These are phyloP conservation scores for Cercospora beticola DNA, from an alignment of 2,329 filamentous ascomycete genomes.

Conservation along the genomic window DNA sequence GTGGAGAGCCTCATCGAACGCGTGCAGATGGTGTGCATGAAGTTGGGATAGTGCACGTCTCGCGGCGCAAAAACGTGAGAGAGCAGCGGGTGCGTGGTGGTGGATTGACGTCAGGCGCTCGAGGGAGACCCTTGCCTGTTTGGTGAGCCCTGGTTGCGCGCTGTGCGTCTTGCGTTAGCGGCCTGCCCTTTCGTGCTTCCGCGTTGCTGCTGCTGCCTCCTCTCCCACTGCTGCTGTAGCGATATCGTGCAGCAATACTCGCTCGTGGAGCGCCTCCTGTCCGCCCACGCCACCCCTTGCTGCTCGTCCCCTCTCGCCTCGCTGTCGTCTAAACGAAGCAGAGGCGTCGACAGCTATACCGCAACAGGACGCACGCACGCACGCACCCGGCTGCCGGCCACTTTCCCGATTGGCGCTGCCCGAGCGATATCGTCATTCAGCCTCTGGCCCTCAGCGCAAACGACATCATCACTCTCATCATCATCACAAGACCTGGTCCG, in stretches of 20 bases:
- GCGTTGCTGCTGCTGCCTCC: background rate
- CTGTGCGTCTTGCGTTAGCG: background rate
- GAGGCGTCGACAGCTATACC: background rate
- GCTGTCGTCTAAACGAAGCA: background rate
- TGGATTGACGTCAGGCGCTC: background rate
- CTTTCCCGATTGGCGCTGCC: background rate
- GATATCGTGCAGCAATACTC: background rate
- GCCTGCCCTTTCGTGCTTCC: background rate
- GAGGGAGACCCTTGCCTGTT: background rate
- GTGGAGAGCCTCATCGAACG: conserved; percentile 5
- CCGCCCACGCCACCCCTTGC: background rate
- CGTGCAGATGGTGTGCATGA: conserved; percentile 1
- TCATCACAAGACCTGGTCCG: background rate
- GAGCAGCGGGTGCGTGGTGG: background rate
- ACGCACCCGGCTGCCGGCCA: background rate
- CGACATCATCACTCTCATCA: background rate
- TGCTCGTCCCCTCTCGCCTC: background rate
- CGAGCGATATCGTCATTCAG: background rate
- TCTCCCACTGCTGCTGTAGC: background rate
- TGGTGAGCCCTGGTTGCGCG: background rate
- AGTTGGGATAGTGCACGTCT: background rate
- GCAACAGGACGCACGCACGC: background rate
- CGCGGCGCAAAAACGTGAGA: background rate
- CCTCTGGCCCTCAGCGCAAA: background rate
- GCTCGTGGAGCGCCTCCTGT: background rate